Conservation (phyloP, 2,329 filamentous ascomycete species). For the Monascus ruber region DNA sequence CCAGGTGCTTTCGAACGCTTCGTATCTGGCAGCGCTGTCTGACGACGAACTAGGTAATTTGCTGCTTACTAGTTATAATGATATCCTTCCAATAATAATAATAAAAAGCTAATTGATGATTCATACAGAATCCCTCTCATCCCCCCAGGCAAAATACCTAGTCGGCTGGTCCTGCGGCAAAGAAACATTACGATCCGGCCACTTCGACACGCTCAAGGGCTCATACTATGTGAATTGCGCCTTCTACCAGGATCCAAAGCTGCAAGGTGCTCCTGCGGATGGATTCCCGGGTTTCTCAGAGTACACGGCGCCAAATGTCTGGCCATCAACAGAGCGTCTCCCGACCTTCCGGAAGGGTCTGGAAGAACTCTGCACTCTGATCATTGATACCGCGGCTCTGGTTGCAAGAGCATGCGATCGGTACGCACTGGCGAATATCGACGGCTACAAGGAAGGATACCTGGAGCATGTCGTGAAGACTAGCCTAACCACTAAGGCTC, state of each 20-base stretch:
- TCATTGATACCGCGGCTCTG: conserved; percentile 80
- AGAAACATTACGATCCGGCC: conserved; percentile 50
- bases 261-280: conserved; percentile 27
- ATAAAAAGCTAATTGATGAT: conserved; percentile 24
- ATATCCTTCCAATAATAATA: neutral
- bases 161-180: conserved; percentile 56
- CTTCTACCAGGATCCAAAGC: conserved; percentile 34
- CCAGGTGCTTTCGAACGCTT: conserved; percentile 71
- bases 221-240: conserved; percentile 54
- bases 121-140: conserved; percentile 28
- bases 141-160: conserved; percentile 44
- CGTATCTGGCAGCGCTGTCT: conserved; percentile 75
- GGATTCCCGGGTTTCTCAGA: conserved; percentile 56
- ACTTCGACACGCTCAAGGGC: conserved; percentile 52
- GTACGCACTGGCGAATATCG: conserved; percentile 69
- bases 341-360: conserved; percentile 65
- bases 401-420: conserved; percentile 84
- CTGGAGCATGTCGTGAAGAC: conserved; percentile 77
- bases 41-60: conserved; percentile 57
- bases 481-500: conserved; percentile 80
- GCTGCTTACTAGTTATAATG: conserved; percentile 26
- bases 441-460: conserved; percentile 64
- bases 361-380: conserved; percentile 64
- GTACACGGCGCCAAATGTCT: conserved; percentile 82
- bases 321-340: conserved; percentile 59